Percentiles rank a stretch among this genome's conserved stretches.
These are phyloP conservation scores for Solanum hybrid DNA, from an alignment of 305 asterid genomes.

Conservation along the genomic window DNA sequence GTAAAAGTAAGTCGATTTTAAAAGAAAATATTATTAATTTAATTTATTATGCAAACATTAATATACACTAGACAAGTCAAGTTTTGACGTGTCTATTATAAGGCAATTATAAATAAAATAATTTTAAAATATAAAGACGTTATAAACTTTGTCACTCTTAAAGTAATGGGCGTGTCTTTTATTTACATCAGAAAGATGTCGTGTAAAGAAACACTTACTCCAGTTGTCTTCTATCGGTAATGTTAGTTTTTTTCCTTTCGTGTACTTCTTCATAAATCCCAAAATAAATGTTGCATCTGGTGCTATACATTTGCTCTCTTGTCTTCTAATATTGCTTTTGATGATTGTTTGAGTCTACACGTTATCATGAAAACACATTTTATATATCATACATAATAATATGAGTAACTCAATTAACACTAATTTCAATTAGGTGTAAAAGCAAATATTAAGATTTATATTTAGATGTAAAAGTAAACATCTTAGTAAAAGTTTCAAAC, in stretches of 20 bases:
- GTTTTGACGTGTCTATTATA: background rate
- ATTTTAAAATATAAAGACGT: background rate
- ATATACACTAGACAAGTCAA: background rate
- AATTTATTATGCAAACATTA: background rate
- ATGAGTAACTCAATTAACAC: background rate
- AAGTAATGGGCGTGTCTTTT: background rate
- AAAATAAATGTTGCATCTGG: background rate
- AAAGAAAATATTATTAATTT: background rate
- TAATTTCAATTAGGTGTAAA: background rate
- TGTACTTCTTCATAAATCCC: background rate
- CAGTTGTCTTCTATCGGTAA: background rate
- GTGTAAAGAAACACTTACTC: background rate
- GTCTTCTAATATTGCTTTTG: background rate
- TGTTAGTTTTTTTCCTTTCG: accelerated
- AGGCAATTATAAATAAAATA: background rate
- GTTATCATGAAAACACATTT: background rate
- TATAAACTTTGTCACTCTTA: background rate
- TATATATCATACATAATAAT: background rate
- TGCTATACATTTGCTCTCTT: background rate
- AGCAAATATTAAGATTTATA: background rate
- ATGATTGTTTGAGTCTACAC: background rate
- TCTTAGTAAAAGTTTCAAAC: background rate
- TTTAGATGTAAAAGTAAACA: background rate
- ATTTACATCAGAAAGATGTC: background rate
- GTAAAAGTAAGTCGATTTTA: background rate